Evolutionary conservation across 1,139 yeast genomes (phyloP), one percentile per base, ranked within the genome.

Genomic region (Sugiyamaella pinicola): DNA sequence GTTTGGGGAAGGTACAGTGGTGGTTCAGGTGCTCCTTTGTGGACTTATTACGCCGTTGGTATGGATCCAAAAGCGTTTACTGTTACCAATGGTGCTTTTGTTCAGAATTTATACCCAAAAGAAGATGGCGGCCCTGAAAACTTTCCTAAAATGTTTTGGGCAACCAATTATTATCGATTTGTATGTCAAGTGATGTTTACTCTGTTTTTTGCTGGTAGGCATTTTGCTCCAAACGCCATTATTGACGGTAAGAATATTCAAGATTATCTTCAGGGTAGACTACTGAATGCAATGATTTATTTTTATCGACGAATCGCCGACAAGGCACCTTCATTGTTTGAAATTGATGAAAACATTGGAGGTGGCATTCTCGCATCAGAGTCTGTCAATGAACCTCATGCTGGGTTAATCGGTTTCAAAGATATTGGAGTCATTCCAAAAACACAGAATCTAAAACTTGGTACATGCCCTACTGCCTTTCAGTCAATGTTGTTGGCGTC

Each of bases 1-100:
- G 95, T 86, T 13, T 91, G 98, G 98, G 85, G 95, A 5, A 74
- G 97, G 49, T 87, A 76, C 65, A 76, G 84, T 15, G 97, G 98
- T n/a, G 98, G 98, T 1, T 84, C 91, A 55, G 98, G 98, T 17
- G 96, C 97, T 4, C 97, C 98, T 0, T 63, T 88, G 69, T 91
- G 98, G 98, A 90, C 97, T 0, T 71, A 89, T n/a, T 85, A 87
- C 64, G 95, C 96, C n/a, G 96, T 95, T 2, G 97, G 97, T 0
- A 73, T 91, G 50, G 82, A 91, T 51, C 97, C 97, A 0, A 73
- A 69, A 21, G 70, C 80, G n/a, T 87, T 91, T 63, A 69, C 77
- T 0, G 74, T 58, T 1, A 85, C 91, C 0, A 85, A 84, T 57
- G 95, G 95, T 0, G 89, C 95, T 0, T 71, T 86, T 17, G 64